Evolutionary conservation across 139 green algal genomes (phyloP).

Genomic region (Chlorella sp.): DNA sequence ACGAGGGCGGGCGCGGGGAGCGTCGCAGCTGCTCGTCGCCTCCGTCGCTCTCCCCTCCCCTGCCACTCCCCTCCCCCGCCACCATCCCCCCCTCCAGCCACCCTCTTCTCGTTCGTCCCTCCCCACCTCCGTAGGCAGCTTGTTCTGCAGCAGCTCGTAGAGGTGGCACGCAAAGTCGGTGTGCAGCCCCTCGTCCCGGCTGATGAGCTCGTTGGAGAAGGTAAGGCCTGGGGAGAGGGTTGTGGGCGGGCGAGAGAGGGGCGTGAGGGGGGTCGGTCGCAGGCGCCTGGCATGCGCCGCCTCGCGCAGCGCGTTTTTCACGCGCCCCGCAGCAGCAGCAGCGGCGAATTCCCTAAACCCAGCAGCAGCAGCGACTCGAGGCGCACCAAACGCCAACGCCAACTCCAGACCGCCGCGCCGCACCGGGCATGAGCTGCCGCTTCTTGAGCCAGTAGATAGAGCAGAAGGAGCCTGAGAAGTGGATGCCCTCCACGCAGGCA

Average conservation of each 20-base stretch:
- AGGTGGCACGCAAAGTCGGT: slow-evolving; percentile 79
- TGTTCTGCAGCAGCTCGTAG: slow-evolving; percentile 57
- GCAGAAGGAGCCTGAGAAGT: slow-evolving; percentile 79
- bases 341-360: background rate
- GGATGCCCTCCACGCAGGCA: slow-evolving; percentile 81
- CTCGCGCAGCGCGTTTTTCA: no score
- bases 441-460: slow-evolving; percentile 88
- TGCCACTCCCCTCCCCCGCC: no score
- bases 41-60: no score
- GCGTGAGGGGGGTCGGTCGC: background rate
- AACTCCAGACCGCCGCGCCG: background rate
- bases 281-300: no score
- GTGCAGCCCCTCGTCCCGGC: slow-evolving; percentile 79
- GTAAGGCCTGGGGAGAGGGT: slow-evolving; percentile 51
- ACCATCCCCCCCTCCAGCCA: no score
- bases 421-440: slow-evolving; percentile 66
- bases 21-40: no score
- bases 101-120: no score
- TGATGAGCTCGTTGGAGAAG: slow-evolving; percentile 84
- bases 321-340: background rate
- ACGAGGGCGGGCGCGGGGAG: background rate
- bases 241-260: background rate
- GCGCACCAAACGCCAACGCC: no score
- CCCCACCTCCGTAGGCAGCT: no score
- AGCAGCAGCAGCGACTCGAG: background rate